A percentile compares a stretch with the other conserved stretches of the same genome.
Conservation (phyloP, 805 yeast species). For the Crinitomyces ghanaensis region DNA sequence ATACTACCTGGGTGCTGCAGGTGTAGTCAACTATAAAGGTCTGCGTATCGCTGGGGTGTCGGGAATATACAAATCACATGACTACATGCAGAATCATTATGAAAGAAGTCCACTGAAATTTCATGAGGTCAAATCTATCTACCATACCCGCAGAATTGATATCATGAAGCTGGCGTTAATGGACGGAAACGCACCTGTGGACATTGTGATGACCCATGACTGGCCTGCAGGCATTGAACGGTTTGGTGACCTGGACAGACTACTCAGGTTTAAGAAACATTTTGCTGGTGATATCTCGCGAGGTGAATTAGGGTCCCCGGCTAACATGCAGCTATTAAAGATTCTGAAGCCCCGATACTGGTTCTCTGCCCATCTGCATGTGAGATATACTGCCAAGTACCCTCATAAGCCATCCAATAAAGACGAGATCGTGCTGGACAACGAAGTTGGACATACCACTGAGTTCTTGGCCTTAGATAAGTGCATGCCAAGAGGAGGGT, state of each 20-base stretch:
- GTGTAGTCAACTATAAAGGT: conserved; percentile 65
- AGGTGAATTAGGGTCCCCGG: conserved; percentile 61
- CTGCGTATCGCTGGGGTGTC: conserved; percentile 69
- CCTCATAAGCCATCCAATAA: conserved; percentile 11
- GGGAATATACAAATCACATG: conserved; percentile 60
- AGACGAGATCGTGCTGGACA: conserved; percentile 24
- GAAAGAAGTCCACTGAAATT: conserved; percentile 40
- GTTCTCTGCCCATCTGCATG: conserved; percentile 89
- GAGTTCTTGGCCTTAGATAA: conserved; percentile 75
- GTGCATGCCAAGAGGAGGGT: conserved; percentile 55
- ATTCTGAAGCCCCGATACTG: conserved; percentile 55
- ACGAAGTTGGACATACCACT: conserved; percentile 21
- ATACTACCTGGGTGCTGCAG: conserved; percentile 71
- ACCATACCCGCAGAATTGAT: conserved; percentile 60
- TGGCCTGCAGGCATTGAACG: conserved; percentile 81
- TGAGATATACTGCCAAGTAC: conserved; percentile 32
- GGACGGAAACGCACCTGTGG: conserved; percentile 31
- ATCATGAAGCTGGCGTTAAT: conserved; percentile 41
- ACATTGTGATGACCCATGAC: conserved; percentile 72
- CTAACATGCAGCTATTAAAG: conserved; percentile 43
- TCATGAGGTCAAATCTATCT: conserved; percentile 43
- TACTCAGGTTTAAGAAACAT: conserved; percentile 53
- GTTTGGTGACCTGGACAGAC: conserved; percentile 42
- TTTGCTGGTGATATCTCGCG: conserved; percentile 51
- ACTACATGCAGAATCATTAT: conserved; percentile 32